phyloP scores from a whole-genome alignment of 129 eudicot genomes.

The Artemisia argyi region DNA sequence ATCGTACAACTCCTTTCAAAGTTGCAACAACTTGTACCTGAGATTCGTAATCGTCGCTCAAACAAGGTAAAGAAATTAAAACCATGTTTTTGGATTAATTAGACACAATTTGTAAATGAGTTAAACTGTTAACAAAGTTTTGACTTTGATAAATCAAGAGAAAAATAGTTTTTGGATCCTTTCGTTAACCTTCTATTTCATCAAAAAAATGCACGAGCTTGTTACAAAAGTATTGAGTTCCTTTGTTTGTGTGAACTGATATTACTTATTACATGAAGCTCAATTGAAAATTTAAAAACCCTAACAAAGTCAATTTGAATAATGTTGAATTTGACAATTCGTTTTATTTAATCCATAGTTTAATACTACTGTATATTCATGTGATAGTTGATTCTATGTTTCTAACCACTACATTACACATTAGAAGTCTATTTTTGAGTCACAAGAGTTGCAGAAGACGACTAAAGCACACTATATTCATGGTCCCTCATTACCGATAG shows the following conservation, averaged over 20 bases:
- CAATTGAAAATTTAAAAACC: not conserved
- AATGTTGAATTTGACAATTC: not conserved
- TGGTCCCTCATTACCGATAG: not conserved
- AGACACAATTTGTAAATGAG: not conserved
- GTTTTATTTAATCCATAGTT: not conserved
- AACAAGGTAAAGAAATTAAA: conserved; percentile 48
- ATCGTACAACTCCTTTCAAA: conserved; percentile 77
- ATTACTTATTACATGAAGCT: not conserved
- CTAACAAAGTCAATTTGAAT: not conserved
- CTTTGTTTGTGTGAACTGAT: not conserved
- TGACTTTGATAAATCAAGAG: not conserved
- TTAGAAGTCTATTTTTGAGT: conserved; percentile 25
- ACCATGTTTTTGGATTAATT: not conserved
- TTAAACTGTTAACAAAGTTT: not conserved
- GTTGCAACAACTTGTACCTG: conserved; percentile 79
- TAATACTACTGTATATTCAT: not conserved
- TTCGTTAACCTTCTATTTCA: not conserved
- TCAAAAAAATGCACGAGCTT: not conserved
- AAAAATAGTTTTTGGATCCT: not conserved
- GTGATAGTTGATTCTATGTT: conserved; percentile 11
- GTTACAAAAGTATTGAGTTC: not conserved
- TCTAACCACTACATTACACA: not conserved
- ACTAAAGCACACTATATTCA: conserved; percentile 16
- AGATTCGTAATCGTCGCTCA: conserved; percentile 72
- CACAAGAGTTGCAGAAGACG: conserved; percentile 22